Conservation (phyloP, 2,329 filamentous ascomycete species). For the Sporothrix phasma region DNA sequence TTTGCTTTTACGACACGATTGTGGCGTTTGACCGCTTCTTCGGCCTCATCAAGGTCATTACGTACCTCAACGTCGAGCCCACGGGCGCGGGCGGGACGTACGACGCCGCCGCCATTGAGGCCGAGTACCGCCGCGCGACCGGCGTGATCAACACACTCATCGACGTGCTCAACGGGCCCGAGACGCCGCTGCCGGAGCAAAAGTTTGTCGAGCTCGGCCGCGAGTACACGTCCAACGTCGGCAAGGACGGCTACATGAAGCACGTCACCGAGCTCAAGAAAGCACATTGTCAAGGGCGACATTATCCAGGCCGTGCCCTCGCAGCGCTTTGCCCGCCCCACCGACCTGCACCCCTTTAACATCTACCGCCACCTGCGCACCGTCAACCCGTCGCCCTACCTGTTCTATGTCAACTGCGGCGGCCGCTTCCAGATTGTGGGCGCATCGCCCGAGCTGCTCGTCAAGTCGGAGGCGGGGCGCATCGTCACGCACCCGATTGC, state of each 20-base stretch:
- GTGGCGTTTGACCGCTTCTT: constrained; percentile 92
- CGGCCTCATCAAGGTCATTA: constrained; percentile 86
- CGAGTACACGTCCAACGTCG: constrained; percentile 86
- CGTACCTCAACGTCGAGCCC: constrained; percentile 58
- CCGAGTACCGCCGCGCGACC: constrained; percentile 60
- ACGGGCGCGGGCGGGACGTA: constrained; percentile 20
- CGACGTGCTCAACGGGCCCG: constrained; percentile 59
- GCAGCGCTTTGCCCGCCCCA: constrained; percentile 83
- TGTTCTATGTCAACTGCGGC: constrained; percentile 88
- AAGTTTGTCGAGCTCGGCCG: constrained; percentile 60
- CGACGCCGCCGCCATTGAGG: constrained; percentile 37
- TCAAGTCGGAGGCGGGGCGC: constrained; percentile 70
- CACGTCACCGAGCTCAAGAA: constrained; percentile 79
- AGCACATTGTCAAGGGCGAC: constrained; percentile 83
- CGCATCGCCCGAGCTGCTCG: constrained; percentile 86
- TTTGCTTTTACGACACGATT: constrained; percentile 95
- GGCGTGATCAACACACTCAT: constrained; percentile 57
- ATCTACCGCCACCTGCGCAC: constrained; percentile 92
- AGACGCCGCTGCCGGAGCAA: constrained; percentile 70
- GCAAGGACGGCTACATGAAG: constrained; percentile 75
- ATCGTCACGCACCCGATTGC: constrained; percentile 97
- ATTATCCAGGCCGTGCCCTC: constrained; percentile 98
- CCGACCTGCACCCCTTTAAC: constrained; percentile 90
- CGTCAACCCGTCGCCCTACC: constrained; percentile 95
- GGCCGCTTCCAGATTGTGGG: constrained; percentile 92